Evolutionary conservation across 345 rosid genomes (phyloP), one percentile per base, ranked within the genome.

Genomic region (Brassica incana): DNA sequence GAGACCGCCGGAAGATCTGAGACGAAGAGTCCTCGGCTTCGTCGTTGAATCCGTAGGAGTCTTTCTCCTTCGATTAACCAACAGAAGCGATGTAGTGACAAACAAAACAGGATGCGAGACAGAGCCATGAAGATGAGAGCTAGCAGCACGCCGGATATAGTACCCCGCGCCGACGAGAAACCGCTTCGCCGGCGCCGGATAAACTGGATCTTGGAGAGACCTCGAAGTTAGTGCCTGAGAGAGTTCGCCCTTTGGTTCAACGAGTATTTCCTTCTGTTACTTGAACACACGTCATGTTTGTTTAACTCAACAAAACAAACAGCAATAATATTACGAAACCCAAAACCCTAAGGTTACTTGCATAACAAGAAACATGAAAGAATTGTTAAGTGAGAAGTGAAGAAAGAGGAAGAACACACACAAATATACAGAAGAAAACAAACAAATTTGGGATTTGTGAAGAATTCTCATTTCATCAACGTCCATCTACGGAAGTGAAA

Each of bases 401-500:
- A 33, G 43, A 29, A 20, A 63, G 59, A 59, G 2, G 48, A 45
- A 40, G 16, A 59, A 59, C 67, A 81, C 77, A 76, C 67, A 76
- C 67, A 72, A 77, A 81, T 81, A 76, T 81, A 81, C 83, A 71
- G 15, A 71, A 71, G 68, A 16, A 74, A 32, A 72, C 25, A 65
- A 65, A n/a, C 33, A 74, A 50, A 61, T 52, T 36, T 15, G 10
- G 56, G 36, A 10, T 8, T 7, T 30, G 1, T 6, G 5, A 25
- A 38, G 56, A 67, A 23, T 43, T 40, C 54, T 60, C 14, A 70
- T 69, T 69, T 18, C 65, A 61, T 90, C 81, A 94, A 75, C 98
- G 87, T 18, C 97, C 98, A 81, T 92, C 97, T 38, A 80, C 84
- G n/a, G 98, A 94, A 52, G 93, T 84, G 81, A 94, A 94, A 2